Evolutionary conservation across 2,329 filamentous ascomycete genomes (phyloP), one percentile per base, ranked within the genome.

Genomic region (Aureobasidium uvarum): DNA sequence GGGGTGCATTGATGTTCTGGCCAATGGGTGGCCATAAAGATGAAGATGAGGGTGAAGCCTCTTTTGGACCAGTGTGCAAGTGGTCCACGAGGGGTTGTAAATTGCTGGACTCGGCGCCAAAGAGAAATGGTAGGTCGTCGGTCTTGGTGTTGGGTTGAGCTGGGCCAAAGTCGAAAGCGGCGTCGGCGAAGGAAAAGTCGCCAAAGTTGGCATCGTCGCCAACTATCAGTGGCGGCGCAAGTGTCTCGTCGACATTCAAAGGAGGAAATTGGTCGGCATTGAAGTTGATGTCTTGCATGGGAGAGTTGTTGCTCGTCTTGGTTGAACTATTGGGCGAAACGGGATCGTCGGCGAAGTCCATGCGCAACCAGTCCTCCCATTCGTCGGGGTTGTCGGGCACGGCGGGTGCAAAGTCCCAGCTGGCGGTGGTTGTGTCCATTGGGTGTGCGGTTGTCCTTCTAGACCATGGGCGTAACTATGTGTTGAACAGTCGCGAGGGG

Each of bases 361-460:
- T 81, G 65, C 77, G 74, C 74, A 81, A 77, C 77, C 78, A 81
- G 51, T 81, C 77, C 69, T 78, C 79, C 79, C 79, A 81, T 69
- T 77, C 75, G 56, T 76, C 72, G 58, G 73, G 72, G 51, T 63
- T 69, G 25, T 69, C 46, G 33, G 63, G 62, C 33, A 67, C 56
- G 18, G 48, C 62, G n/a, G 62, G 39, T 31, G 48, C 48, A 36
- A 62, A 62, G 46, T 52, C 48, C 48, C 46, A 63, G 28, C 38
- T 54, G 46, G 46, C 60, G 11, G 36, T 63, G 25, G 25, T 54
- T 54, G 43, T 36, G n/a, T 63, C 48, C 48, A 54, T 62, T 55
- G 14, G 20, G 13, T 62, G 28, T 28, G 58, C 10, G 16, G 6
- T 25, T 41, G 23, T 45, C 33, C 5, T 20, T 45, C 18, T 33